Percentiles rank a stretch among this genome's conserved stretches.
phyloP scores from a whole-genome alignment of 257 asterid genomes.

The Capsicum chinense region DNA sequence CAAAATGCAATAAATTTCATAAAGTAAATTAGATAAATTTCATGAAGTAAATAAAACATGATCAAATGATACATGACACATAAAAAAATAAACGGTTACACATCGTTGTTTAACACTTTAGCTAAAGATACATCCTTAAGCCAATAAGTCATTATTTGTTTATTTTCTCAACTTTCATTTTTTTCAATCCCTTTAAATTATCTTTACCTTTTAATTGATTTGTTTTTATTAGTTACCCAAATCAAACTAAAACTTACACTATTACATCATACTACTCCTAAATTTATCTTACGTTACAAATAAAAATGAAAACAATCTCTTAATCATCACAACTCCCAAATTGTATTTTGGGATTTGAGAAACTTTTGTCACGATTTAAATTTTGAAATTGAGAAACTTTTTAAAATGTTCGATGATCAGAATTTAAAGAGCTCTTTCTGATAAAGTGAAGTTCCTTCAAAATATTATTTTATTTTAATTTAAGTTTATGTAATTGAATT shows the following conservation, averaged over 20 bases:
- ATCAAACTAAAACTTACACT: background rate
- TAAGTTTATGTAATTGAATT: no score
- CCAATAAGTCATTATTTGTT: background rate
- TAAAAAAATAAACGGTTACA: background rate
- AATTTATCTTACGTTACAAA: no score
- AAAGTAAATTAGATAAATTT: background rate
- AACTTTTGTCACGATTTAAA: no score
- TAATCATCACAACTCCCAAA: no score
- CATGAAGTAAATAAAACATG: background rate
- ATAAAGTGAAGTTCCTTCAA: no score
- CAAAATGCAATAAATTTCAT: background rate
- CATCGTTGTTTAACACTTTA: background rate
- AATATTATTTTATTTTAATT: no score
- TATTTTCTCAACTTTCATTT: background rate
- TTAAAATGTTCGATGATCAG: no score
- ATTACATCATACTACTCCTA: no score
- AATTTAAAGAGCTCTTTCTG: no score
- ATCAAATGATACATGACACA: background rate
- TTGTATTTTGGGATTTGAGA: no score
- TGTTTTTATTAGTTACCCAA: background rate
- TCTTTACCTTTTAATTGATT: background rate
- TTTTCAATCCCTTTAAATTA: background rate
- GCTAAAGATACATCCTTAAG: background rate
- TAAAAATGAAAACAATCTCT: no score
- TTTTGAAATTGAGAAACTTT: no score